phyloP scores from a whole-genome alignment of 2,329 filamentous ascomycete genomes.

The Cyphellophora europaea region DNA sequence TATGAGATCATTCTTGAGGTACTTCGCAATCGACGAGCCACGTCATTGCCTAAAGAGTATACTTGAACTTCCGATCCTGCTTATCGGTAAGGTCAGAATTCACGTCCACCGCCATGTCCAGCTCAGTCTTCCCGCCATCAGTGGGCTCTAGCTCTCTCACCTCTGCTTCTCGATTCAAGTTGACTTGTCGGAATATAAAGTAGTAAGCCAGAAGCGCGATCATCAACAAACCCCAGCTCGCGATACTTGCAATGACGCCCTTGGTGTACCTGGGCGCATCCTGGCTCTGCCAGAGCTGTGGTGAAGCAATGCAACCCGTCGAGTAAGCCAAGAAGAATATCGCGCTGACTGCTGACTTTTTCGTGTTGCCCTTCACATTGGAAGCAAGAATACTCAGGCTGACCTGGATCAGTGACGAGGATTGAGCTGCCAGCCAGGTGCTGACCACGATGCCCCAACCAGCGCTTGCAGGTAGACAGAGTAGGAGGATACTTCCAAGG shows the following conservation, averaged over 20 bases:
- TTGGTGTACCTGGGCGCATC: neutral
- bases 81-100: neutral
- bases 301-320: slow-evolving; percentile 41
- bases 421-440: neutral
- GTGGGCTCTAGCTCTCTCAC: neutral
- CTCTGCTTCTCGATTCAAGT: neutral
- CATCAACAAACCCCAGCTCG: neutral
- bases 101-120: neutral
- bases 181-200: neutral
- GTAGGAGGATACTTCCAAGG: neutral
- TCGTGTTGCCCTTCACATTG: slow-evolving; percentile 41
- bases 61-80: neutral
- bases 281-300: neutral
- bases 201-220: neutral
- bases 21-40: too few species aligned
- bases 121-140: neutral
- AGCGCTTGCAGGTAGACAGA: neutral
- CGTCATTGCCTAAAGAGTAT: too few species aligned
- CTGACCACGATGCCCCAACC: neutral
- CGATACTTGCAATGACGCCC: neutral
- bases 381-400: neutral
- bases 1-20: too few species aligned
- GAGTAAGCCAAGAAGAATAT: slow-evolving; percentile 49
- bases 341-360: slow-evolving; percentile 52
- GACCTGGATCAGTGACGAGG: neutral